Evolutionary conservation across 768 basidiomycete genomes (phyloP), one percentile per base, ranked within the genome.

Genomic region (Phaffia tasmanica): DNA sequence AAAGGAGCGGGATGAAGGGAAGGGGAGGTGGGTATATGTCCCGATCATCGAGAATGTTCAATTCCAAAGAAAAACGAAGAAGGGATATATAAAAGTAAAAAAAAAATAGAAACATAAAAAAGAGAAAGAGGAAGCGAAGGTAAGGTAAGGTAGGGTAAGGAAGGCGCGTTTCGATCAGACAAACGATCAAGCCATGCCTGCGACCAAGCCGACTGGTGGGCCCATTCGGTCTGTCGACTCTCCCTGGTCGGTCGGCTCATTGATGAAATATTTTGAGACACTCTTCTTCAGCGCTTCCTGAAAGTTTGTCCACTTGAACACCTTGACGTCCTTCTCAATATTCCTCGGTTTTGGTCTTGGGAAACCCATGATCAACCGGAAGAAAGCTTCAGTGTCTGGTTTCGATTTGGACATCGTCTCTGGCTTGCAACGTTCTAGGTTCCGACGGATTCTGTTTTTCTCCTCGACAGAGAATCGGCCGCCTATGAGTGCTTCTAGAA

Each of bases 321-420:
- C 79, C 73, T 80, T 80, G 73, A 99, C 82, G 73, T 97, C 91
- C 80, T 98, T 97, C 74, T 97, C 94, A 69, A 98, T 99, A 75
- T 92, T 93, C 63, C 94, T 82, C 4, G 94, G 94, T 75, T 89
- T 92, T 11, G 94, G 94, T 56, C 85, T 83, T 0, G 92, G 89
- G 73, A 95, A 94, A 60, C 88, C 85, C 94, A 99, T 97, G 79
- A 99, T 92, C 71, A 85, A 81, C 78, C 88, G 86, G 81, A 97
- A 99, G 76, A 97, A 89, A n/a, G 82, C 80, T 72, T 89, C 88
- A 66, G 83, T 85, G 15, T 85, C 86, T 0, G 82, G 78, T 71
- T 88, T 87, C 74, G 84, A 83, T 79, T 95, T 99, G 29, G 87
- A 87, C 3, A 97, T 85, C 0, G 93, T 95, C 64, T 84, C 86